phyloP scores from a whole-genome alignment of 1,284 basidiomycete genomes.

The Ustilago hordei region DNA sequence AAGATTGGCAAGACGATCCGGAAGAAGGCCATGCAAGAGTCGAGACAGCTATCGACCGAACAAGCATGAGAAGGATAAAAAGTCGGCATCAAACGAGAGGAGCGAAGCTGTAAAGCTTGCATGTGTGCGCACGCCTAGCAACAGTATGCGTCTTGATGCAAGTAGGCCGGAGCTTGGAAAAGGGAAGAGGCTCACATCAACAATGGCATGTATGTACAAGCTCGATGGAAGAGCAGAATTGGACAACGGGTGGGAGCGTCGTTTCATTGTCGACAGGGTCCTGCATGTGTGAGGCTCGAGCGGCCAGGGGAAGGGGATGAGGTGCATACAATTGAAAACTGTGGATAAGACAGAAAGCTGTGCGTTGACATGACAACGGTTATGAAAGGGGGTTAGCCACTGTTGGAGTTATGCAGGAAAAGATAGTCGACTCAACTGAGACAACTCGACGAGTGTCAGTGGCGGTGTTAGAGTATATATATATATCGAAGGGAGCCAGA shows the following conservation, averaged over 20 bases:
- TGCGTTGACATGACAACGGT: too few species aligned
- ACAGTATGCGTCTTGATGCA: background rate
- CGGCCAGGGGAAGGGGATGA: background rate
- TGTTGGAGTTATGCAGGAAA: background rate
- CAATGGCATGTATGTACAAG: background rate
- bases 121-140: background rate
- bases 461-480: too few species aligned
- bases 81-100: background rate
- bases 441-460: too few species aligned
- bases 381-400: background rate
- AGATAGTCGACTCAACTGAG: too few species aligned
- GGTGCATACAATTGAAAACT: background rate
- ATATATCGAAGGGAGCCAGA: too few species aligned
- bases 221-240: background rate
- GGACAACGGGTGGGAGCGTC: background rate
- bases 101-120: background rate
- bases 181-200: background rate
- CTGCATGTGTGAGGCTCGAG: constrained; percentile 7
- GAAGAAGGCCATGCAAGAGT: background rate
- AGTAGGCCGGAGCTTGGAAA: background rate
- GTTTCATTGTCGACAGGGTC: constrained; percentile 2
- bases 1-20: background rate
- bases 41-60: background rate
- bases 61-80: background rate
- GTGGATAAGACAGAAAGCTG: background rate